Conservation (phyloP, 257 asterid genomes). For the Nicotiana obtusifolia region DNA sequence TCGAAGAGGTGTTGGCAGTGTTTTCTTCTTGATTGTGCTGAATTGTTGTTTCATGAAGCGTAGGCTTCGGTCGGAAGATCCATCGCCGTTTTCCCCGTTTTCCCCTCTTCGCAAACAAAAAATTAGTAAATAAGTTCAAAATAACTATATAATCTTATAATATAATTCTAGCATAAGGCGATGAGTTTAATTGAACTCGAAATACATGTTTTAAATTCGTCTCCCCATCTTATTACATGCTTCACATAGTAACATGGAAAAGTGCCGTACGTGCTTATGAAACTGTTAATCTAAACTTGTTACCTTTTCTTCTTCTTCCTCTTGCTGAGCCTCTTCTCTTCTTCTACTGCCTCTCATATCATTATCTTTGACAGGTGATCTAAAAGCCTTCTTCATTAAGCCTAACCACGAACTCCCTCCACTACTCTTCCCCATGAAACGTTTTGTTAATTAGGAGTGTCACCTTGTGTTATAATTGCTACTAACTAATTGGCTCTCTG, state of each 20-base stretch:
- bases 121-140: too few species aligned
- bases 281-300: background rate
- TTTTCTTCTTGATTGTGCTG: conserved; percentile 33
- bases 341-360: conserved; percentile 31
- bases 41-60: conserved; percentile 45
- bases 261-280: background rate
- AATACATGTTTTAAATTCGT: too few species aligned
- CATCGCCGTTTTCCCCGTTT: conserved; percentile 67
- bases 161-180: background rate
- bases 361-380: conserved; percentile 47
- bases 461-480: background rate
- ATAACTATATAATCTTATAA: too few species aligned
- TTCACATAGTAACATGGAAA: background rate
- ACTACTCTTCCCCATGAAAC: conserved; percentile 54
- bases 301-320: conserved; percentile 36
- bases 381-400: conserved; percentile 65
- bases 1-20: conserved; percentile 5
- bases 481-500: background rate
- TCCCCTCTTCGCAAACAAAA: conserved; percentile 41
- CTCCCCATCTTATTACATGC: background rate
- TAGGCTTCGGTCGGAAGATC: conserved; percentile 42
- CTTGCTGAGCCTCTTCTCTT: conserved; percentile 29
- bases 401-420: conserved; percentile 57
- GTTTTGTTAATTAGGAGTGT: background rate
- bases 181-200: too few species aligned